Conservation (phyloP, 2,329 filamentous ascomycete genomes). For the Tetracladium maxilliforme region DNA sequence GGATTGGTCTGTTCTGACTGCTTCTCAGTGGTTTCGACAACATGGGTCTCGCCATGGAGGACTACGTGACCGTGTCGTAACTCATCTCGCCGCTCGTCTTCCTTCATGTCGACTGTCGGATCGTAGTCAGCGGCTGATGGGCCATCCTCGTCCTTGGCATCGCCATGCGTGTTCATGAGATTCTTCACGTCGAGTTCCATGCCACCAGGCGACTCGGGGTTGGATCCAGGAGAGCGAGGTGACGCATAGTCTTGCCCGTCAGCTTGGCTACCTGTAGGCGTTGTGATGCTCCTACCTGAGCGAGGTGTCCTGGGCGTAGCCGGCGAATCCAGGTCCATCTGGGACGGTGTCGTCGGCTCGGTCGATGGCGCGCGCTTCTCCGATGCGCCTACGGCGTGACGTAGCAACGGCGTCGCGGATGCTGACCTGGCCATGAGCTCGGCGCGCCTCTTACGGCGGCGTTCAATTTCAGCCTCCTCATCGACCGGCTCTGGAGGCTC, state of each 20-base stretch:
- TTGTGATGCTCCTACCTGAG: no score
- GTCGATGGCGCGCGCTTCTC: slow-evolving; percentile 38
- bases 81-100: slow-evolving; percentile 61
- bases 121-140: slow-evolving; percentile 92
- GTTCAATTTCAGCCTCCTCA: slow-evolving; percentile 72
- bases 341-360: slow-evolving; percentile 28
- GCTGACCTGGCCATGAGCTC: slow-evolving; percentile 71
- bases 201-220: slow-evolving; percentile 21
- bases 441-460: slow-evolving; percentile 70
- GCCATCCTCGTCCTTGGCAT: slow-evolving; percentile 41
- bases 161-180: slow-evolving; percentile 45
- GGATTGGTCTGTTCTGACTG: slow-evolving; percentile 18
- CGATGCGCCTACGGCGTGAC: slow-evolving; percentile 56
- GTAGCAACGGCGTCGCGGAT: slow-evolving; percentile 56
- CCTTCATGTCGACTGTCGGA: slow-evolving; percentile 74
- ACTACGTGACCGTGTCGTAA: slow-evolving; percentile 41
- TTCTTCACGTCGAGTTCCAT: slow-evolving; percentile 21
- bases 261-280: no score
- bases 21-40: slow-evolving; percentile 14
- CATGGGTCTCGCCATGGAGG: slow-evolving; percentile 13
- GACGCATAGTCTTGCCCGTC: no score
- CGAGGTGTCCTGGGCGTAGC: no score
- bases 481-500: slow-evolving; percentile 50
- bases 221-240: slow-evolving; percentile 27
- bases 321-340: no score